These are phyloP conservation scores for Penicillium sp. DNA, from an alignment of 2,329 filamentous ascomycete genomes.

Conservation along the genomic window DNA sequence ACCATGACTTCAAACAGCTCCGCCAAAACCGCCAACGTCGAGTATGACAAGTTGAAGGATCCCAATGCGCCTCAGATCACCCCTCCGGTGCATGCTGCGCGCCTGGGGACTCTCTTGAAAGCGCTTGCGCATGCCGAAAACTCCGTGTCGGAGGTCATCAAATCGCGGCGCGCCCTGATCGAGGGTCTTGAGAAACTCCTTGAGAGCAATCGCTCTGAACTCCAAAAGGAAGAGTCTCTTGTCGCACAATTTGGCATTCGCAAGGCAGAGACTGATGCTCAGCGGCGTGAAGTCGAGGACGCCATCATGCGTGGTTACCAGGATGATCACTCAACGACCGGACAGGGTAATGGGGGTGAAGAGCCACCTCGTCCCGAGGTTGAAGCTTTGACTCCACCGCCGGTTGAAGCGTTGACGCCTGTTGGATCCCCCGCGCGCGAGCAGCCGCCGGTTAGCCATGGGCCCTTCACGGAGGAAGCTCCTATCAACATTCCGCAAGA, in stretches of 20 bases:
- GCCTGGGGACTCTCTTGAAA: slow-evolving; percentile 83
- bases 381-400: slow-evolving; percentile 79
- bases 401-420: slow-evolving; percentile 52
- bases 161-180: slow-evolving; percentile 72
- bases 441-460: slow-evolving; percentile 29
- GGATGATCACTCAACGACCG: slow-evolving; percentile 47
- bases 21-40: slow-evolving; percentile 65
- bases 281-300: slow-evolving; percentile 84
- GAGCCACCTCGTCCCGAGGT: slow-evolving; percentile 62
- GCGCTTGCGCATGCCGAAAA: slow-evolving; percentile 81
- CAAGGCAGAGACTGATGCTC: slow-evolving; percentile 66
- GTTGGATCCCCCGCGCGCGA: slow-evolving; percentile 43
- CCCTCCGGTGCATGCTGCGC: slow-evolving; percentile 84
- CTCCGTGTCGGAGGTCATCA: slow-evolving; percentile 82
- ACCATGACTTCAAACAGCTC: slow-evolving; percentile 61
- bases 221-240: slow-evolving; percentile 64
- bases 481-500: slow-evolving; percentile 7
- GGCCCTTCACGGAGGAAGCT: slow-evolving; percentile 15
- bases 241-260: slow-evolving; percentile 60
- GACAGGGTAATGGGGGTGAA: slow-evolving; percentile 29
- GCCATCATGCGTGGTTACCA: slow-evolving; percentile 80
- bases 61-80: slow-evolving; percentile 63
- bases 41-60: slow-evolving; percentile 79
- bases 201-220: slow-evolving; percentile 61
- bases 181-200: slow-evolving; percentile 76